These are phyloP conservation scores for Trametes cubensis DNA, from an alignment of 768 basidiomycete genomes.

Conservation along the genomic window DNA sequence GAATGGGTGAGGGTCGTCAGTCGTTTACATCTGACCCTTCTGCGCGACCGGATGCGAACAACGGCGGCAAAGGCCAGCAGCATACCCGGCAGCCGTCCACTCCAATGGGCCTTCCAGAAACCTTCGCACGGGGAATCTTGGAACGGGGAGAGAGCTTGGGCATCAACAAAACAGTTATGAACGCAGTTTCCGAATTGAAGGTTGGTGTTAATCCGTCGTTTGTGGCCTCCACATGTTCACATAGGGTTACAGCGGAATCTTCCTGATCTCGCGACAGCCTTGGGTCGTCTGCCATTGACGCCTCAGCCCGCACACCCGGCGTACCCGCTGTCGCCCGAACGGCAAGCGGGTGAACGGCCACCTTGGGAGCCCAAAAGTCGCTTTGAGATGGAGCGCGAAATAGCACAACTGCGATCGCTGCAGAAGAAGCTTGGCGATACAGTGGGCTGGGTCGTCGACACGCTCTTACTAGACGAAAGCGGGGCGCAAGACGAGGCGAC, in stretches of 20 bases:
- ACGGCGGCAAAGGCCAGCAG: slow-evolving; percentile 8
- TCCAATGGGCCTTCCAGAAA: slow-evolving; percentile 65
- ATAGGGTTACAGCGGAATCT: slow-evolving; percentile 65
- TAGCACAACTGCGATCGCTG: slow-evolving; percentile 52
- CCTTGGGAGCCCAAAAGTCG: slow-evolving; percentile 71
- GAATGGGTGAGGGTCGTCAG: slow-evolving; percentile 38
- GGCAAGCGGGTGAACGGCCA: slow-evolving; percentile 56
- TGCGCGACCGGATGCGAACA: slow-evolving; percentile 3
- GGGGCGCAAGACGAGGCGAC: slow-evolving; percentile 46
- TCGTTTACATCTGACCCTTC: slow-evolving; percentile 23
- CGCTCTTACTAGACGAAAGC: slow-evolving; percentile 58
- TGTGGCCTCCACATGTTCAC: slow-evolving; percentile 11
- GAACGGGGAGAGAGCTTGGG: slow-evolving; percentile 79
- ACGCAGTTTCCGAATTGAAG: slow-evolving; percentile 75
- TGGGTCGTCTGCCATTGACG: slow-evolving; percentile 59
- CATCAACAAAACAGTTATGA: slow-evolving; percentile 83
- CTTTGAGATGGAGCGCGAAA: slow-evolving; percentile 72
- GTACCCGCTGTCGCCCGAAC: slow-evolving; percentile 68
- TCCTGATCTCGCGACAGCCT: slow-evolving; percentile 75
- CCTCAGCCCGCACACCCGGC: slow-evolving; percentile 45
- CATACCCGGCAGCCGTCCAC: slow-evolving; percentile 32
- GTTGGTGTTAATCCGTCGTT: slow-evolving; percentile 43
- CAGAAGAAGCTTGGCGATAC: slow-evolving; percentile 71
- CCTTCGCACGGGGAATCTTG: slow-evolving; percentile 69
- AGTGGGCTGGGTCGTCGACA: slow-evolving; percentile 74